Conservation (phyloP, 2,329 filamentous ascomycete genomes). For the Aspergillus latus region DNA sequence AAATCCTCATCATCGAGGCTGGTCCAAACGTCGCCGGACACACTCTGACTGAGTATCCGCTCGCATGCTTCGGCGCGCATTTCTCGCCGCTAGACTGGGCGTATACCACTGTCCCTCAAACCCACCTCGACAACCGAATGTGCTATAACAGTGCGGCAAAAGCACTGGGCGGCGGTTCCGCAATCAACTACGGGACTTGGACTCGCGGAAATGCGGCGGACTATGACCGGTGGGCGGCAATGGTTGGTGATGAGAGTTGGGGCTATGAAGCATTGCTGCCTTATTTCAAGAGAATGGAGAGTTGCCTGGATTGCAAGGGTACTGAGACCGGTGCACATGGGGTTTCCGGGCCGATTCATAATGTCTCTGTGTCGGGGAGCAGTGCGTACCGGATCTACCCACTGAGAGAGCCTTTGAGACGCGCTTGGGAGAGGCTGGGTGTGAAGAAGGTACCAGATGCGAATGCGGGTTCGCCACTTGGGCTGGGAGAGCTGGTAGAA, state of each 20-base stretch:
- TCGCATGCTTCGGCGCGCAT: conserved; percentile 23
- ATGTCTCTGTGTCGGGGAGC: conserved; percentile 17
- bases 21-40: conserved; percentile 25
- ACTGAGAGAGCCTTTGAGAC: conserved; percentile 35
- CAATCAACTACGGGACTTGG: conserved; percentile 46
- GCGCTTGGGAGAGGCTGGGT: conserved; percentile 42
- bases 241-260: conserved; percentile 47
- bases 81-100: conserved; percentile 34
- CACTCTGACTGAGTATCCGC: conserved; percentile 1
- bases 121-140: conserved; percentile 25
- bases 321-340: conserved; percentile 25
- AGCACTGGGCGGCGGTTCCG: conserved; percentile 43
- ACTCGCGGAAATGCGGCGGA: conserved; percentile 47
- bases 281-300: conserved; percentile 47
- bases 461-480: conserved; percentile 31
- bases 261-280: conserved; percentile 48
- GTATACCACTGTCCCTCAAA: conserved; percentile 33
- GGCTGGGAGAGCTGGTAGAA: conserved; percentile 32
- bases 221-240: conserved; percentile 49
- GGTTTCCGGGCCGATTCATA: conserved; percentile 28
- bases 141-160: conserved; percentile 37
- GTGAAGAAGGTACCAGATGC: conserved; percentile 25
- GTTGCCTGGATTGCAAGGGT: conserved; percentile 23
- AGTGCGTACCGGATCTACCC: conserved; percentile 38
- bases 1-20: conserved; percentile 35